phyloP scores from a whole-genome alignment of 78 protist genomes.

The Isochrysis galbana region DNA sequence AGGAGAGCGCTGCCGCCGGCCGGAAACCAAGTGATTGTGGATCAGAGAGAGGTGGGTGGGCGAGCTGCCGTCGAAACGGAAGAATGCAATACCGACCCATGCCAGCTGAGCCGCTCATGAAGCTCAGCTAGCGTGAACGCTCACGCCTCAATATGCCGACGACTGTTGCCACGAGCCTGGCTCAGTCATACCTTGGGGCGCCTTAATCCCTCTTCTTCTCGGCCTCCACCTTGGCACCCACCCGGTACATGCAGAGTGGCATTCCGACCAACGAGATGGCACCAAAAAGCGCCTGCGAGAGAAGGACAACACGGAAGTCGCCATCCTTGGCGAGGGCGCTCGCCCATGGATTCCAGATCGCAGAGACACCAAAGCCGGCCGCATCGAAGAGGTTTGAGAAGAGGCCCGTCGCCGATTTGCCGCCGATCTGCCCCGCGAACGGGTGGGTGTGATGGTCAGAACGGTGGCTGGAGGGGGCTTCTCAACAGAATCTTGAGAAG shows the following conservation, averaged over 20 bases:
- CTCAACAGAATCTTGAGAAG: background rate
- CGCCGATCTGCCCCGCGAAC: too few relatives aligned
- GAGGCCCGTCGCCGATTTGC: background rate
- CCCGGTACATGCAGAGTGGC: conserved; percentile 1
- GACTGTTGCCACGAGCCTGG: too few relatives aligned
- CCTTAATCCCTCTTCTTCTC: background rate
- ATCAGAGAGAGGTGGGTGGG: too few relatives aligned
- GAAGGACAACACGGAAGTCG: background rate
- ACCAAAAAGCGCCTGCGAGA: background rate
- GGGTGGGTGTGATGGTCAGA: background rate
- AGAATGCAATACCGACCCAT: too few relatives aligned
- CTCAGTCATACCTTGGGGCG: too few relatives aligned
- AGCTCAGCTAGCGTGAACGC: too few relatives aligned
- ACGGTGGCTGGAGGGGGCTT: background rate
- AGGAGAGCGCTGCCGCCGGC: too few relatives aligned
- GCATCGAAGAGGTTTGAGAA: conserved; percentile 3
- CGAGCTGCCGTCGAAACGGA: too few relatives aligned
- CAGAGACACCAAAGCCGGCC: background rate
- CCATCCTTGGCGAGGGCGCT: too few relatives aligned
- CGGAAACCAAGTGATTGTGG: too few relatives aligned
- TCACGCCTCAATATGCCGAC: too few relatives aligned
- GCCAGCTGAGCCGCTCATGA: too few relatives aligned
- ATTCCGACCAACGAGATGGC: background rate
- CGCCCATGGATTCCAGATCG: background rate
- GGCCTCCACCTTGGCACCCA: background rate